Base-by-base conservation (phyloP, 352 stramenopile species). In the Phytophthora crassamura region DNA sequence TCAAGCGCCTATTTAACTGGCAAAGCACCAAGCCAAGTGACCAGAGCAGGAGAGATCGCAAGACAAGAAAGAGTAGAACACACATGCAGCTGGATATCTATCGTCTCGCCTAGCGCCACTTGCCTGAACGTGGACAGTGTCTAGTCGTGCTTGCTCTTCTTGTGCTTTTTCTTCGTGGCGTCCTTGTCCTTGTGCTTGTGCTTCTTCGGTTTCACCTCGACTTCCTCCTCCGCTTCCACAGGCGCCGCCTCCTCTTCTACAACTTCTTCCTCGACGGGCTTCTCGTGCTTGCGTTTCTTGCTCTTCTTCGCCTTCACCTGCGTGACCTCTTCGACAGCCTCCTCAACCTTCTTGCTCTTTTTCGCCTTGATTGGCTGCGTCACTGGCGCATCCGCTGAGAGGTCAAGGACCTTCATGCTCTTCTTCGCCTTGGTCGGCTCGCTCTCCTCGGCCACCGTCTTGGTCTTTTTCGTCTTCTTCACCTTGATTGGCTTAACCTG, bases 91-190 rank as follows among this genome's bases (percentile, higher is more conserved):
- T 61, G 46, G 46, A 72, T 53, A 52, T 72, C 68, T 76, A 74
- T 69, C 35, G 28, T 47, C 47, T 54, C 32, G 36, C 46, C 43
- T 50, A 58, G 55, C 32, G 40, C 8, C 32, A 39, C 46, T n/a
- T 45, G n/a, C 20, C 40, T 42, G 34, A 62, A 28, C 42, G 28
- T 75, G n/a, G n/a, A n/a, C n/a, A n/a, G n/a, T n/a, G n/a, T n/a
- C 75, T 89, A 86, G 69, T 87, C 80, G 65, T 78, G 68, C 42
- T 77, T 75, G 67, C 18, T 75, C 66, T 86, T 86, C 77, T 86
- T 81, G 61, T 73, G 61, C 33, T 75, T 73, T 56, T 77, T 73
- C 63, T 82, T 82, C 67, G 78, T 74, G 16, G 49, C 62, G 30
- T 77, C 58, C 39, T 65, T 76, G 42, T 74, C 51, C 65, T 72